Base-by-base conservation (phyloP, 768 basidiomycete genomes). In the Hypsizygus marmoreus region DNA sequence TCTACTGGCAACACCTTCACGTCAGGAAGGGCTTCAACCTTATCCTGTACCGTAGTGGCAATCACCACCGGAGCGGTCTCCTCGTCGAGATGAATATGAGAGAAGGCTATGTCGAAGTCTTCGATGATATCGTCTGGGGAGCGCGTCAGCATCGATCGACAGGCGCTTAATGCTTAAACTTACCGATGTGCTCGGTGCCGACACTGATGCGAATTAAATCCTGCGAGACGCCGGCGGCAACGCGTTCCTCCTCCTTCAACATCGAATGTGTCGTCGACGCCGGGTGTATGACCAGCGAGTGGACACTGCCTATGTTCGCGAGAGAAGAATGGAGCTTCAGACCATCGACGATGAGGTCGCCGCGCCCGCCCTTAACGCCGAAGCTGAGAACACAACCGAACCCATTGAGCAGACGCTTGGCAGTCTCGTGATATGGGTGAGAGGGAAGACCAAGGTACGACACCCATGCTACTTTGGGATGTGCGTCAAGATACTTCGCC, bases 371-470 rank as follows among this genome's bases (percentile, higher is more conserved):
- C 54, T 77, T 77, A 36, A 84, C 61, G 6, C 84, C 86, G 50
- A 87, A 86, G 64, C 68, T 80, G 36, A 87, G 58, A 50, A 88
- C 72, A 12, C 83, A 83, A 5, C 84, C 80, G 40, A 67, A 86
- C 3, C 65, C 60, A 40, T 66, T 64, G 31, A 85, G 62, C 8
- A 76, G 54, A 34, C 65, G 55, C 49, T 72, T 69, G 8, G 82
- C 84, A 9, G 64, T 57, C 29, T 63, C 61, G 58, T 88, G 76
- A 35, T 74, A 78, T 0, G 67, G 50, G 58, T 87, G 86, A 4
- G 49, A 63, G 25, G 58, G 51, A 1, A 85, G 71, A 0, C 86
- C 86, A 24, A 79, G 69, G 53, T 86, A 88, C 0, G 75, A 77
- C 2, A 86, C 82, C 84, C 81, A 87, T 1, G 73, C 64, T 14